Percentiles rank a stretch among this genome's conserved stretches.
Conservation (phyloP, 2,329 filamentous ascomycete species). For the Emergomyces orientalis region DNA sequence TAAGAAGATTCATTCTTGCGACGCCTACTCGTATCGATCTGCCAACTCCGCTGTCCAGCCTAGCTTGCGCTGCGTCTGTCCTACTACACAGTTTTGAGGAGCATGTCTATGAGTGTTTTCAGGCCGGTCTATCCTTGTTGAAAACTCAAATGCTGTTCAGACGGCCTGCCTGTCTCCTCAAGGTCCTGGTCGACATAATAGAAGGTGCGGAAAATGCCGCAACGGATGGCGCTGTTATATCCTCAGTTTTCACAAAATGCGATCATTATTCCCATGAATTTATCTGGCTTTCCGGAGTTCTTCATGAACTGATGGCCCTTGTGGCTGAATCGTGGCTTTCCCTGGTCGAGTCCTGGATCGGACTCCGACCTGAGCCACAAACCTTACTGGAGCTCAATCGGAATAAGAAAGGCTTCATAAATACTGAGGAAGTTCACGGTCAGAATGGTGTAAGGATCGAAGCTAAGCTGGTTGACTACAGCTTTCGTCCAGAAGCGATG, state of each 20-base stretch:
- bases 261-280: slow-evolving; percentile 56
- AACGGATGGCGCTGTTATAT: slow-evolving; percentile 54
- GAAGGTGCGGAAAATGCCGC: slow-evolving; percentile 40
- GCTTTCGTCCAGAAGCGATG: slow-evolving; percentile 45
- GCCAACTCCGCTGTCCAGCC: slow-evolving; percentile 27
- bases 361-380: slow-evolving; percentile 52
- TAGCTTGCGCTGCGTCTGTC: slow-evolving; percentile 27
- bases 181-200: slow-evolving; percentile 29
- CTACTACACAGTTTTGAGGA: slow-evolving; percentile 32
- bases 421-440: slow-evolving; percentile 51
- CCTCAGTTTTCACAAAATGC: slow-evolving; percentile 52
- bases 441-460: slow-evolving; percentile 50
- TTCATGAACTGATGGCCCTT: slow-evolving; percentile 56
- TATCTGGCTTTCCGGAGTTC: slow-evolving; percentile 51
- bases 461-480: slow-evolving; percentile 54
- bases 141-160: slow-evolving; percentile 32
- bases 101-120: slow-evolving; percentile 23
- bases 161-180: slow-evolving; percentile 31
- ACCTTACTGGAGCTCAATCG: slow-evolving; percentile 42
- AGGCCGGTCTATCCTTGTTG: slow-evolving; percentile 25
- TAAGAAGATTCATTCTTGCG: slow-evolving; percentile 29
- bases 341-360: slow-evolving; percentile 65
- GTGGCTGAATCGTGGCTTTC: slow-evolving; percentile 59
- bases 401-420: slow-evolving; percentile 52
- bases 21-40: slow-evolving; percentile 21